phyloP scores from a whole-genome alignment of 176 grass and related monocot species.

The Triticum monococcum region DNA sequence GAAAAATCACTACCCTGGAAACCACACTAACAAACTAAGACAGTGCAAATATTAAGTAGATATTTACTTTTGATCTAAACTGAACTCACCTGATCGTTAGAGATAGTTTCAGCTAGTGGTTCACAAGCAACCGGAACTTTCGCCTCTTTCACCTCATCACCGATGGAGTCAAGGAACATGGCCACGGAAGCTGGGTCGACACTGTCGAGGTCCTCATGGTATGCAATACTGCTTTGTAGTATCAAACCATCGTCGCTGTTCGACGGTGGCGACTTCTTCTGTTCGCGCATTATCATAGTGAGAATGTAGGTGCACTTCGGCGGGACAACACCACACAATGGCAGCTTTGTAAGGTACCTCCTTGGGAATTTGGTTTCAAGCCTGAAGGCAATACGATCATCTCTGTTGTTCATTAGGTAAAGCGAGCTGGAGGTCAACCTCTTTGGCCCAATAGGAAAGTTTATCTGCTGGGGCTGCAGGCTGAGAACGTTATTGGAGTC shows the following conservation, averaged over 20 bases:
- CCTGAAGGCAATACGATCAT: not conserved
- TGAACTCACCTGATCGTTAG: not conserved
- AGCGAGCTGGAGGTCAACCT: not conserved
- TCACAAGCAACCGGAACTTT: not conserved
- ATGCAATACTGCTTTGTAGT: not conserved
- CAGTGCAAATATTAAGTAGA: not conserved
- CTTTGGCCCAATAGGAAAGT: not conserved
- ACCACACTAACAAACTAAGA: not conserved
- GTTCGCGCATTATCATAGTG: not conserved
- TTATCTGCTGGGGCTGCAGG: not conserved
- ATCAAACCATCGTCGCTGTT: not conserved
- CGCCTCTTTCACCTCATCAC: not conserved
- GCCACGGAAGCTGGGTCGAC: not conserved
- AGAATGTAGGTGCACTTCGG: slow-evolving; percentile 12
- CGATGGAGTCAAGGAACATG: not conserved
- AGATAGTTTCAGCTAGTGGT: not conserved
- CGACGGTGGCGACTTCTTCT: not conserved
- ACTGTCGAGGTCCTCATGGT: not conserved
- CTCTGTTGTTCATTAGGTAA: not conserved
- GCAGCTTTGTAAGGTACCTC: not conserved
- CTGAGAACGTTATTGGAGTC: not conserved
- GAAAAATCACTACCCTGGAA: not conserved
- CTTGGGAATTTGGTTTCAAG: not conserved
- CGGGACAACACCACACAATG: not conserved
- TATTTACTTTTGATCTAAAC: not conserved